Evolutionary conservation across 169 alveolate species (phyloP).

Genomic region (Plasmodium gonderi): DNA sequence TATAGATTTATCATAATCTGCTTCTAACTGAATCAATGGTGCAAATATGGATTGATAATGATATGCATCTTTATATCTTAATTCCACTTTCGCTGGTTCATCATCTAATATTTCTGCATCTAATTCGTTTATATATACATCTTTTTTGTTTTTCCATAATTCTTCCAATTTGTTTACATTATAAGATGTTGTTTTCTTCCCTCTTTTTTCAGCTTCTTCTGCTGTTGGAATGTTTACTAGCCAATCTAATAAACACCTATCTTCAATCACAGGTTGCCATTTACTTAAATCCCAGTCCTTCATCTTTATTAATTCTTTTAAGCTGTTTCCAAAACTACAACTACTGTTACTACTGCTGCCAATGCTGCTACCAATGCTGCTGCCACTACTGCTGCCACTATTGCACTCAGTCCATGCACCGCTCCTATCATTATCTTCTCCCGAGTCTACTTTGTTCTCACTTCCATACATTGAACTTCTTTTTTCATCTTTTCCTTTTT

Average conservation of each 20-base stretch:
- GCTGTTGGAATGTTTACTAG: slow-evolving; percentile 84
- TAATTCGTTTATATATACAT: slow-evolving; percentile 73
- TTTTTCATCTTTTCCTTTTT: too few relatives aligned
- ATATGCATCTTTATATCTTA: slow-evolving; percentile 77
- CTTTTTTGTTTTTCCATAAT: slow-evolving; percentile 78
- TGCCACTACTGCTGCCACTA: too few relatives aligned
- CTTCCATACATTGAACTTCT: too few relatives aligned
- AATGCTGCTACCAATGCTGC: too few relatives aligned
- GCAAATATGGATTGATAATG: slow-evolving; percentile 85
- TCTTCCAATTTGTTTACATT: slow-evolving; percentile 76
- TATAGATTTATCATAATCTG: slow-evolving; percentile 92
- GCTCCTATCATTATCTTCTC: too few relatives aligned
- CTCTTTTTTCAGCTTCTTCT: slow-evolving; percentile 78
- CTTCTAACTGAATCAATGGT: slow-evolving; percentile 94
- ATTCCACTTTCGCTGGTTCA: slow-evolving; percentile 43
- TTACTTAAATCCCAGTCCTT: slow-evolving; percentile 81
- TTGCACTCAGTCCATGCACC: too few relatives aligned
- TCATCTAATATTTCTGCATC: slow-evolving; percentile 73
- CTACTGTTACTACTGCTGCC: too few relatives aligned
- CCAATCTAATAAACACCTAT: slow-evolving; percentile 84
- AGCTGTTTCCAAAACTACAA: not conserved
- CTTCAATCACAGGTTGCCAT: slow-evolving; percentile 88
- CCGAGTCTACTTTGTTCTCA: too few relatives aligned
- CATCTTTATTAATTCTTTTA: not conserved
- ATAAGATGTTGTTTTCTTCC: slow-evolving; percentile 64